Evolutionary conservation across 352 stramenopile genomes (phyloP).

Genomic region (Phytophthora niederhauseri): DNA sequence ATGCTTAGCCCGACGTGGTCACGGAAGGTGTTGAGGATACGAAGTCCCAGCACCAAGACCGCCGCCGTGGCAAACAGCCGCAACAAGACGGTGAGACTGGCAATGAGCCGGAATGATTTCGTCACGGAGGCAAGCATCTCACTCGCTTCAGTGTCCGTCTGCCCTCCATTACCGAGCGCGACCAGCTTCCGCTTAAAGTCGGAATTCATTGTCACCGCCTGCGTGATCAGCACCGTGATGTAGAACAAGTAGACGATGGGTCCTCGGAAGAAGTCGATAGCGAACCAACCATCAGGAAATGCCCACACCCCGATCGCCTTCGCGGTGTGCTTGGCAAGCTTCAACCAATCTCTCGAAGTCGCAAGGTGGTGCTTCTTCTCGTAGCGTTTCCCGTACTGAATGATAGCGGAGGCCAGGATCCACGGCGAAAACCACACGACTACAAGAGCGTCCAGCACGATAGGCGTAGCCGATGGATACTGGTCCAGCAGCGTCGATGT

Average conservation of each 20-base stretch:
- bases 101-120: conserved; percentile 37
- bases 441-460: conserved; percentile 26
- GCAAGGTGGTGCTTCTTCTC: conserved; percentile 18
- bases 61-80: conserved; percentile 39
- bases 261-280: conserved; percentile 35
- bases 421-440: conserved; percentile 37
- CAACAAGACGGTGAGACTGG: conserved; percentile 37
- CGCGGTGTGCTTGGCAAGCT: conserved; percentile 24
- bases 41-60: conserved; percentile 43
- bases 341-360: conserved; percentile 10
- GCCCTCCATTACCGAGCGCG: conserved; percentile 35
- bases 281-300: conserved; percentile 36
- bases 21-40: conserved; percentile 57
- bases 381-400: conserved; percentile 18
- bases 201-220: conserved; percentile 38
- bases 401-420: conserved; percentile 23
- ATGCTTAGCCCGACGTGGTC: conserved; percentile 63
- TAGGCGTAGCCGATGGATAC: conserved; percentile 20
- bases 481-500: conserved; percentile 32
- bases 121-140: conserved; percentile 26
- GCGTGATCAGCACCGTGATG: conserved; percentile 43
- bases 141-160: conserved; percentile 26
- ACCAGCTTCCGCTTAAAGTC: conserved; percentile 51
- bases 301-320: conserved; percentile 42
- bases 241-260: conserved; percentile 49